Evolutionary conservation across 192 early-diverging fungal species (phyloP), one percentile per base, ranked within the genome.

Genomic region (Rhizophlyctis rosea): DNA sequence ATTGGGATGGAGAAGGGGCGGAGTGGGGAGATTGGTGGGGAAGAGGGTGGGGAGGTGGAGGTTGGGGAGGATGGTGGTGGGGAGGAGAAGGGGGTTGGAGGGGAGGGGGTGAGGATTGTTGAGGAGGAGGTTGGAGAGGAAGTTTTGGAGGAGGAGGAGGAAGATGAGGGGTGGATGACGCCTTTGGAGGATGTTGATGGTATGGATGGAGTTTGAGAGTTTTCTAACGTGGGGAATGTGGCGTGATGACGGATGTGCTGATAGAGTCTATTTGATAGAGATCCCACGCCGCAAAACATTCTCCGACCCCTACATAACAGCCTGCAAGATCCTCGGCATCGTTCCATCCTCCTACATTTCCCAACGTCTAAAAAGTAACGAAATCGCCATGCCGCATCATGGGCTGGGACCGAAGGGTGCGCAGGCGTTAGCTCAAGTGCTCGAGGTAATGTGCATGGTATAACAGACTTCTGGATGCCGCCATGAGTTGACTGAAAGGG

Each of bases 361-460:
- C 3, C 29, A 67, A 14, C 52, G 70, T 3, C 34, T 67, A 4
- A 62, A 67, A n/a, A 34, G 33, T 16, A n/a, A 25, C 1, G 73
- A 79, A 50, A 61, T 83, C 28, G 49, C 61, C 25, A 71, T 83
- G 54, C 68, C 62, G 25, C 75, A 83, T 56, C 73, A 73, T 33
- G 81, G 81, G 2, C 51, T 83, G 28, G 81, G 81, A 14, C 61
- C 66, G 3, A 68, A 69, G 44, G 75, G 81, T 18, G 81, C 81
- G 1, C 48, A 77, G 47, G 81, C 81, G 0, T 54, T 83, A 1
- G 76, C 72, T 7, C 18, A 73, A 21, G 81, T 83, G 1, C 58
- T 83, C 2, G 74, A 76, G 64, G 78, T 80, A 28, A 35, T 3
- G 25, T n/a, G 23, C 13, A 39, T 54, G n/a, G 4, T 39, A 16